A percentile compares a stretch with the other conserved stretches of the same genome.
Evolutionary conservation across 352 stramenopile genomes (phyloP).

Genomic region (Pythium aristosporum): DNA sequence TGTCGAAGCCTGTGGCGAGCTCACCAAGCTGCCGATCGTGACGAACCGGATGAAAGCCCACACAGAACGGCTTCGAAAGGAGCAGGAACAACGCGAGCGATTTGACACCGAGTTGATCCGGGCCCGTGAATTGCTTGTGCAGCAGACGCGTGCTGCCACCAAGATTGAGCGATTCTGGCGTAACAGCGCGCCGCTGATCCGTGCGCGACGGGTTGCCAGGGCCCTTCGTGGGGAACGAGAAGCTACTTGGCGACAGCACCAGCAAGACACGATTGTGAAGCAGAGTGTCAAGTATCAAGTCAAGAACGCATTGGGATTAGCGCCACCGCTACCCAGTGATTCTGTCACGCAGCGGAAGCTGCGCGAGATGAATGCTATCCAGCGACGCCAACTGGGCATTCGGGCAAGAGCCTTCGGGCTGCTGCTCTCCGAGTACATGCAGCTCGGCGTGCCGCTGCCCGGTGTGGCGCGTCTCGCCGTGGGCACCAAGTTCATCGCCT

Average conservation of each 20-base stretch:
- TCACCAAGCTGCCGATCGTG: slow-evolving; percentile 32
- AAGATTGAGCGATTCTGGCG: slow-evolving; percentile 62
- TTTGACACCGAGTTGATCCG: slow-evolving; percentile 47
- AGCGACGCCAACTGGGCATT: slow-evolving; percentile 45
- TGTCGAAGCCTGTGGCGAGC: slow-evolving; percentile 42
- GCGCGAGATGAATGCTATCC: slow-evolving; percentile 47
- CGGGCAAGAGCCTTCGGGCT: slow-evolving; percentile 57
- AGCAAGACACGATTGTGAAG: slow-evolving; percentile 33
- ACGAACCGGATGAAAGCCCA: slow-evolving; percentile 45
- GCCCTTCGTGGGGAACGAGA: slow-evolving; percentile 26
- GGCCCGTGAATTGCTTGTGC: slow-evolving; percentile 25
- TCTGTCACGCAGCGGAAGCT: slow-evolving; percentile 36
- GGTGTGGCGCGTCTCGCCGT: slow-evolving; percentile 28
- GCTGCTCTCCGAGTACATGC: slow-evolving; percentile 59
- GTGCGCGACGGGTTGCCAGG: slow-evolving; percentile 26
- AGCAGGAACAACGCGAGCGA: slow-evolving; percentile 45
- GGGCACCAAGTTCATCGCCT: slow-evolving; percentile 16
- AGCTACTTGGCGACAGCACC: slow-evolving; percentile 36
- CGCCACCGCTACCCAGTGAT: slow-evolving; percentile 41
- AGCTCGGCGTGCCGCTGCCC: slow-evolving; percentile 55
- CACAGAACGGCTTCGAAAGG: slow-evolving; percentile 31
- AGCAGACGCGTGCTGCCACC: slow-evolving; percentile 31
- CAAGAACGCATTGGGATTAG: slow-evolving; percentile 42
- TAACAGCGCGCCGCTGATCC: slow-evolving; percentile 34
- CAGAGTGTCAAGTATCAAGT: slow-evolving; percentile 38